Base-by-base conservation (phyloP, 768 basidiomycete species). In the Favolaschia claudopus region DNA sequence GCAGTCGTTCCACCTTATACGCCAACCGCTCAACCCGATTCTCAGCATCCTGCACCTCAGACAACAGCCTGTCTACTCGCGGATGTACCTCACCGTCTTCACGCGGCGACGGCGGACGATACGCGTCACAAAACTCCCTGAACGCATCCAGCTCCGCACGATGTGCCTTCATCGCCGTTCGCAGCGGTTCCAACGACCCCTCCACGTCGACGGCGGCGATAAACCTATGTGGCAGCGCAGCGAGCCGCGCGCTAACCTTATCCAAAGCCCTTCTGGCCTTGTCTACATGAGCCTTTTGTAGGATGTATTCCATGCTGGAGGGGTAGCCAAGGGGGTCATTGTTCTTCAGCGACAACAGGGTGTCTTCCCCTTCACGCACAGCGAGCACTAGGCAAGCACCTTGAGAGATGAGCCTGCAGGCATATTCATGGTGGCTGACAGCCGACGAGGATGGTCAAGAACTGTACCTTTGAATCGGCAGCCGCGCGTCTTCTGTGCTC, bases 51-150 rank as follows among this genome's bases (percentile, higher is more conserved):
- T 45, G 15, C 25, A 55, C 1, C 1, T 7, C 42, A 4, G 19
- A 19, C n/a, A 22, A 40, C 10, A 56, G 15, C 4, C 7, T n/a
- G 15, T 50, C 60, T 17, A 61, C 37, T 12, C 39, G n/a, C 8
- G 60, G 60, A 37, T 61, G 42, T 31, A 61, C 48, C 32, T 61
- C 36, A 8, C 60, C 60, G 7, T 61, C 60, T 17, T 61, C 60
- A 42, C 33, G 32, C 37, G 60, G 60, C 17, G 54, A 49, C 27
- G 45, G 19, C 17, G 52, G 51, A 9, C 58, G 51, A 8, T 34
- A 8, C n/a, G 34, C 46, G 5, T 61, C 54, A 38, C 54, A 61
- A 33, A 28, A 51, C 38, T n/a, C 20, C 25, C 39, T 45, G 19
- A 51, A 45, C 48, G 17, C 42, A n/a, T 44, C 44, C 5, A 61